Base-by-base conservation (phyloP, 78 protist species). In the Emiliania huxleyi region DNA sequence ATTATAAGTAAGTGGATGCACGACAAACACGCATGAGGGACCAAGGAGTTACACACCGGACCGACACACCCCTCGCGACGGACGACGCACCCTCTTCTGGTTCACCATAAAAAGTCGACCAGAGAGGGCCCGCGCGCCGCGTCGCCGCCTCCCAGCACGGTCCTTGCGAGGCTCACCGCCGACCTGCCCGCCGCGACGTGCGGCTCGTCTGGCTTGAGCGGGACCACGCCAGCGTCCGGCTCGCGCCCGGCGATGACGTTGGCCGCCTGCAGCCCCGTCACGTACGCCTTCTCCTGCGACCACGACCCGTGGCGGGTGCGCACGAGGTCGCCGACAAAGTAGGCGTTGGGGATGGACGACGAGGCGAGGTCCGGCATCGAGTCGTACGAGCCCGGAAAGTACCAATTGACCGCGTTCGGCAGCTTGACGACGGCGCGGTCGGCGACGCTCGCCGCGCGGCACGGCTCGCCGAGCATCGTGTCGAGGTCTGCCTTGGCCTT, bases 261-360 rank as follows among this genome's bases (percentile, higher is more conserved):
- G 19, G 90, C 90, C 8, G 90, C 90, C 40, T 48, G 42, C 26
- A 85, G 2, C 18, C 90, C 90, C 3, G 62, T 85, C 46, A 85
- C 90, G 19, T 18, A 85, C n/a, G 90, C 90, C 62, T 48, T 46
- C 45, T 85, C 91, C 81, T 88, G 91, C 8, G 33, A 11, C 91
- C 91, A 88, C 42, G 35, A 19, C 83, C 91, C 91, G 81, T 88
- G 91, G 35, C 22, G 40, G 8, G 45, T 12, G 18, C 69, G 71
- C 29, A 55, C 77, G n/a, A 8, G 52, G 81, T 88, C 91, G 75
- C 83, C 91, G 38, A 29, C 79, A 15, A 56, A 56, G 29, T 8
- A 38, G 25, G 29, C 81, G 48, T 56, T 52, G 21, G 33, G 26
- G 49, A 88, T 2, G 22, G 38, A 33, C 25, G 55, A 0, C 33